phyloP scores from a whole-genome alignment of 257 asterid genomes.

The Solanum peruvianum region DNA sequence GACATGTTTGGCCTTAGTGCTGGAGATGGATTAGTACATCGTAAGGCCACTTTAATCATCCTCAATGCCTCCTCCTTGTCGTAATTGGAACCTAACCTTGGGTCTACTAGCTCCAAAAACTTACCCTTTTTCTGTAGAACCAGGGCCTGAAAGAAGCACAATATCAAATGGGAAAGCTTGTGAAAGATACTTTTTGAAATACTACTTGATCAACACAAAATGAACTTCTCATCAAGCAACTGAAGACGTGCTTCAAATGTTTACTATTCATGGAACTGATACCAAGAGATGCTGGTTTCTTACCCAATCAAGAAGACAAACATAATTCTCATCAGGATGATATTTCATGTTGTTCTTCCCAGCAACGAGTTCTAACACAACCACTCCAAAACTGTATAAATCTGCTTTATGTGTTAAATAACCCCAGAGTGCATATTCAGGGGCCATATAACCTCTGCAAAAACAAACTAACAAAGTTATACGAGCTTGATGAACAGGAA shows the following conservation, averaged over 20 bases:
- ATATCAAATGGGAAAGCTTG: neutral
- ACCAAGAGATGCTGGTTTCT: neutral
- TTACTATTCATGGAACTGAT: neutral
- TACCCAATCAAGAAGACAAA: slow-evolving; percentile 71
- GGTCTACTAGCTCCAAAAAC: slow-evolving; percentile 45
- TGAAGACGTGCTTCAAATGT: neutral
- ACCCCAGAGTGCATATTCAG: slow-evolving; percentile 71
- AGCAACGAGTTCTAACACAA: slow-evolving; percentile 45
- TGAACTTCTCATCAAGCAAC: neutral
- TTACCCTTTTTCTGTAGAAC: slow-evolving; percentile 35
- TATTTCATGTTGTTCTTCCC: slow-evolving; percentile 51
- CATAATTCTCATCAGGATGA: slow-evolving; percentile 34
- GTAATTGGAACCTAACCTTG: slow-evolving; percentile 27
- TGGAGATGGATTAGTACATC: slow-evolving; percentile 60
- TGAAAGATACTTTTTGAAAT: neutral
- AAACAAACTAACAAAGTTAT: neutral
- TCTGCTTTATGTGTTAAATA: slow-evolving; percentile 57
- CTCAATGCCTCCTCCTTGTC: slow-evolving; percentile 27
- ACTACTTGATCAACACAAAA: neutral
- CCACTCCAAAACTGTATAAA: slow-evolving; percentile 60
- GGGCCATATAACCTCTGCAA: slow-evolving; percentile 65
- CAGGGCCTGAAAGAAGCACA: slow-evolving; percentile 30
- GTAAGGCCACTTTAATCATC: slow-evolving; percentile 35
- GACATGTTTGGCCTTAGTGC: slow-evolving; percentile 60
- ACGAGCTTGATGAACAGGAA: neutral